Evolutionary conservation across 164 flowering plant genomes (phyloP).

Genomic region (Aristolochia californica): DNA sequence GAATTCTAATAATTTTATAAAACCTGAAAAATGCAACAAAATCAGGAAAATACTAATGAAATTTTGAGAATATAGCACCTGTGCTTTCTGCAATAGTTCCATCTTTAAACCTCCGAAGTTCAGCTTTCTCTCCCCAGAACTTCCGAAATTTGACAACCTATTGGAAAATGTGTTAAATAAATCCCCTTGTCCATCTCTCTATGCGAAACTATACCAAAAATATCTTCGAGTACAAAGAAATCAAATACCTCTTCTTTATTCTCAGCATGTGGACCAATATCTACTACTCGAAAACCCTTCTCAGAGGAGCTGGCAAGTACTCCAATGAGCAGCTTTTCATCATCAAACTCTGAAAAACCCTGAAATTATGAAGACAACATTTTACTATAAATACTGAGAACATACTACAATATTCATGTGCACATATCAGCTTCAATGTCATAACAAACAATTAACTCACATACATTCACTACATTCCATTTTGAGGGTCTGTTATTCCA

Average conservation of each 20-base stretch:
- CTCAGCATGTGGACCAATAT: conserved; percentile 82
- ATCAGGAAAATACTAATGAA: neutral
- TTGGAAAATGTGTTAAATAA: neutral
- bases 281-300: conserved; percentile 56
- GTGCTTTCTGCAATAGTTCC: conserved; percentile 85
- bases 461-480: conserved; percentile 54
- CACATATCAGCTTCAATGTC: no score
- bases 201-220: neutral
- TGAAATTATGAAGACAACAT: conserved; percentile 8
- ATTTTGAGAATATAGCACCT: conserved; percentile 24
- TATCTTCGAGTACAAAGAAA: neutral
- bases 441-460: conserved; percentile 5
- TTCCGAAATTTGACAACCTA: conserved; percentile 62
- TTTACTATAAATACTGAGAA: no score
- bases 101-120: conserved; percentile 74
- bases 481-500: conserved; percentile 49
- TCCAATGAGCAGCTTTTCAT: conserved; percentile 55
- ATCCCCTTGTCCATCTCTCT: neutral
- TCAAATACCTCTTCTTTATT: conserved; percentile 64
- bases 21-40: conserved; percentile 4
- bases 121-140: conserved; percentile 95
- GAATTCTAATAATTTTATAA: neutral
- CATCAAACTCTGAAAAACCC: conserved; percentile 61
- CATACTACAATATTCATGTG: no score
- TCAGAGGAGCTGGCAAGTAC: conserved; percentile 45